A percentile compares a stretch with the other conserved stretches of the same genome.
These are phyloP conservation scores for Talaromyces marneffei DNA, from an alignment of 2,329 filamentous ascomycete genomes.

Conservation along the genomic window DNA sequence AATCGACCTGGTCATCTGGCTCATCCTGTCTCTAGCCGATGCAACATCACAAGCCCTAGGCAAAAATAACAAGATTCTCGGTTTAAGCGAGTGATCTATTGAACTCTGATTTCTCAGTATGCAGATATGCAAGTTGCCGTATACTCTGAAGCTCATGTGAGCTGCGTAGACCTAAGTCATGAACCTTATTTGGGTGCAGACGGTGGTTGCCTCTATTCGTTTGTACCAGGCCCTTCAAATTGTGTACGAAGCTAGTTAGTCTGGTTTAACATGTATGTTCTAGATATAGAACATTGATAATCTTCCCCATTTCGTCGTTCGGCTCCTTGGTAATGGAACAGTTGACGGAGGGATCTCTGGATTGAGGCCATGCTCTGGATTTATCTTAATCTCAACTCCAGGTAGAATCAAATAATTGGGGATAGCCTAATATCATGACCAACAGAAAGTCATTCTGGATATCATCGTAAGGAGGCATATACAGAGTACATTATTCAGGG, in stretches of 20 bases:
- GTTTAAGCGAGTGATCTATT: neutral
- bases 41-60: neutral
- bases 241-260: neutral
- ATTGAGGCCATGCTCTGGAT: neutral
- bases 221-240: neutral
- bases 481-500: neutral
- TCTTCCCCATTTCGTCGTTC: neutral
- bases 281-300: neutral
- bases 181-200: neutral
- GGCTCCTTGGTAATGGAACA: neutral
- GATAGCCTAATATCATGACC: neutral
- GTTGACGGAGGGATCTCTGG: neutral
- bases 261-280: neutral
- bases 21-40: neutral
- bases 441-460: neutral
- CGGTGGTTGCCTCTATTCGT: neutral
- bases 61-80: neutral
- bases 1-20: neutral
- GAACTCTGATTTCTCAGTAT: neutral
- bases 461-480: neutral
- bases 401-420: neutral
- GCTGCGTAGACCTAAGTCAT: neutral
- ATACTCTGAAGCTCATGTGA: neutral
- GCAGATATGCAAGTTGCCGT: neutral
- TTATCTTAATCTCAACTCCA: neutral